Conservation (phyloP, 306 rosid species). For the Cucumis melo region DNA sequence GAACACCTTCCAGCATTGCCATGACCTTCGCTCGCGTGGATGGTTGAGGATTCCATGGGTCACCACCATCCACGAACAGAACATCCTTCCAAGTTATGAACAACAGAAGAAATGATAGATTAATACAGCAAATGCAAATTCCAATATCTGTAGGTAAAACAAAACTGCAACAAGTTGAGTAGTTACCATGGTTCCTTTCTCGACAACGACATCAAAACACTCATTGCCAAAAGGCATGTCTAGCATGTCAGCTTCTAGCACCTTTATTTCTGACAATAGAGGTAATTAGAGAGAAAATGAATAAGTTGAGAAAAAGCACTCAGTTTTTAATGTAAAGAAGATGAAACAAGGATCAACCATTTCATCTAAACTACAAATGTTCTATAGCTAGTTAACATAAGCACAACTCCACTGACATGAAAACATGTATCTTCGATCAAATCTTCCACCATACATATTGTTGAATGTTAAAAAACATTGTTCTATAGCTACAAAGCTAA, state of each 20-base stretch:
- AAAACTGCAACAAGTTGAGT: constrained; percentile 2
- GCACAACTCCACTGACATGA: no score
- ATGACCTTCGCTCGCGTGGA: constrained; percentile 57
- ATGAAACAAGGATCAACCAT: neutral
- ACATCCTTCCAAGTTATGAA: constrained; percentile 65
- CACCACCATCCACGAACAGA: constrained; percentile 87
- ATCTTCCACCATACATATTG: no score
- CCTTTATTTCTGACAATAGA: constrained; percentile 60
- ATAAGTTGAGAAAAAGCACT: neutral
- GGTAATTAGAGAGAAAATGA: neutral
- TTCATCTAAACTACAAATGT: neutral
- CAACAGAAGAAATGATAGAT: constrained; percentile 3
- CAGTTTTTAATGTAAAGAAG: neutral
- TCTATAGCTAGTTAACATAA: no score
- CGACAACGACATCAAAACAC: constrained; percentile 78
- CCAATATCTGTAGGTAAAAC: neutral
- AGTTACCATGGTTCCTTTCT: constrained; percentile 94
- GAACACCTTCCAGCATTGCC: constrained; percentile 70
- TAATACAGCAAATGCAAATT: neutral
- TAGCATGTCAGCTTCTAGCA: constrained; percentile 91
- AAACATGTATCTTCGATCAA: no score
- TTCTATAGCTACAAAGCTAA: neutral
- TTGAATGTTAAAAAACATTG: neutral
- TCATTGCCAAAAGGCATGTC: constrained; percentile 72
- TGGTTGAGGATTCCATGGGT: constrained; percentile 83